Percentiles rank a stretch among this genome's conserved stretches.
Conservation (phyloP, 2,329 filamentous ascomycete species). For the Aspergillus sp. region DNA sequence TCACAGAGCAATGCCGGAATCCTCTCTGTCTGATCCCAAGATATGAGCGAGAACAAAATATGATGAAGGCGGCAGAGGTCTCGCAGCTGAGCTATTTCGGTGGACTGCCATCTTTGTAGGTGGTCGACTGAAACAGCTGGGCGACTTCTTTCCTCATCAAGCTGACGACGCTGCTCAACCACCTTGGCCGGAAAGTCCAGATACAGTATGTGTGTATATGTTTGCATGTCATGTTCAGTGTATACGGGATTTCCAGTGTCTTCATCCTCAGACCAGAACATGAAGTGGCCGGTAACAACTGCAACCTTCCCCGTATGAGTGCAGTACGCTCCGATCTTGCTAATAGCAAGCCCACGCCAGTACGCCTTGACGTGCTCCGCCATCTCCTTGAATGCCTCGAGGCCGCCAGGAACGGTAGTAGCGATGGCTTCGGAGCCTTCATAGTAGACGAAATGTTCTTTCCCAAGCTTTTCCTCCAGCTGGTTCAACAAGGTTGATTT, state of each 20-base stretch:
- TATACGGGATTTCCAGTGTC: conserved; percentile 24
- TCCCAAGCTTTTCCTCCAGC: neutral
- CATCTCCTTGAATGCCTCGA: neutral
- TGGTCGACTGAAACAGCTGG: conserved; percentile 25
- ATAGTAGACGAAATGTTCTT: neutral
- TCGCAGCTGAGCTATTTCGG: conserved; percentile 39
- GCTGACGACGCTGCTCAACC: conserved; percentile 30
- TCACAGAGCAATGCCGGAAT: conserved; percentile 16
- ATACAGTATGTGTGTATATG: conserved; percentile 54
- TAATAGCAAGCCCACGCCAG: neutral
- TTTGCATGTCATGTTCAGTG: conserved; percentile 40
- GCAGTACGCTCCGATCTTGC: neutral
- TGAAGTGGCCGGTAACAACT: conserved; percentile 50
- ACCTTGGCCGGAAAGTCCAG: conserved; percentile 35
- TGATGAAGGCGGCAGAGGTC: conserved; percentile 36
- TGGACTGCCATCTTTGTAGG: conserved; percentile 42
- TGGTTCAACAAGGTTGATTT: neutral
- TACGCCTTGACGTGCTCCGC: neutral
- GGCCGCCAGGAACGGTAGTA: neutral
- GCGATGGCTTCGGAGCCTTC: neutral
- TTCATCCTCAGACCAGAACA: conserved; percentile 42
- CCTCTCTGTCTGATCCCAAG: neutral
- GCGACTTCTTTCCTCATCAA: conserved; percentile 35
- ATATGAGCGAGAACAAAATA: conserved; percentile 39
- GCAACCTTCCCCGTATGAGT: conserved; percentile 20